phyloP scores from a whole-genome alignment of 2,329 filamentous ascomycete species.

The Didymella pomorum region DNA sequence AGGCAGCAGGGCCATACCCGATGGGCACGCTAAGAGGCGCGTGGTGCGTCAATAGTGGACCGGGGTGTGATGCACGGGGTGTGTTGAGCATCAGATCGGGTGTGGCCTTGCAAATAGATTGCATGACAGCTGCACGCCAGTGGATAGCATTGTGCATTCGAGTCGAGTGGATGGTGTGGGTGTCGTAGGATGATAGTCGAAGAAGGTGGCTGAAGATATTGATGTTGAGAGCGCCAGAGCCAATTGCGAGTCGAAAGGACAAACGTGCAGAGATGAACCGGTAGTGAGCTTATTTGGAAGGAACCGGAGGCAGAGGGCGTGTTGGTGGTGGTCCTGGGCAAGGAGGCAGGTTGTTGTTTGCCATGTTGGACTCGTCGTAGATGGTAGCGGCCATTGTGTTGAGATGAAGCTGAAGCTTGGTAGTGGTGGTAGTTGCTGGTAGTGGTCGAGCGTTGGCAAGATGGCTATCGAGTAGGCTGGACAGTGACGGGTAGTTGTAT shows the following conservation, averaged over 20 bases:
- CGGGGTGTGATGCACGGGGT: conserved; percentile 33
- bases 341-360: conserved; percentile 55
- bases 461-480: conserved; percentile 19
- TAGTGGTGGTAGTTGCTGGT: conserved; percentile 12
- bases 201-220: conserved; percentile 26
- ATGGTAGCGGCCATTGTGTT: conserved; percentile 45
- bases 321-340: conserved; percentile 59
- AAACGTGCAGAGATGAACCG: conserved; percentile 20
- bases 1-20: conserved; percentile 30
- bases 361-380: conserved; percentile 51
- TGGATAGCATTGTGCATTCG: conserved; percentile 27
- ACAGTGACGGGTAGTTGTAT: conserved; percentile 24
- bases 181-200: conserved; percentile 19
- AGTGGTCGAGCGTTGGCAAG: conserved; percentile 18
- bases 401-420: conserved; percentile 21
- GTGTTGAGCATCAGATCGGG: conserved; percentile 40
- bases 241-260: conserved; percentile 32
- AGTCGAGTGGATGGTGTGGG: conserved; percentile 27
- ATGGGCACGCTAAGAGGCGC: conserved; percentile 21
- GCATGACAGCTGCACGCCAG: conserved; percentile 34
- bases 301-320: conserved; percentile 57
- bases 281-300: conserved; percentile 50
- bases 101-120: conserved; percentile 34
- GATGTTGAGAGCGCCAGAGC: conserved; percentile 38
- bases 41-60: conserved; percentile 12